phyloP scores from a whole-genome alignment of 2,329 filamentous ascomycete species.

The Cryphonectria japonica region DNA sequence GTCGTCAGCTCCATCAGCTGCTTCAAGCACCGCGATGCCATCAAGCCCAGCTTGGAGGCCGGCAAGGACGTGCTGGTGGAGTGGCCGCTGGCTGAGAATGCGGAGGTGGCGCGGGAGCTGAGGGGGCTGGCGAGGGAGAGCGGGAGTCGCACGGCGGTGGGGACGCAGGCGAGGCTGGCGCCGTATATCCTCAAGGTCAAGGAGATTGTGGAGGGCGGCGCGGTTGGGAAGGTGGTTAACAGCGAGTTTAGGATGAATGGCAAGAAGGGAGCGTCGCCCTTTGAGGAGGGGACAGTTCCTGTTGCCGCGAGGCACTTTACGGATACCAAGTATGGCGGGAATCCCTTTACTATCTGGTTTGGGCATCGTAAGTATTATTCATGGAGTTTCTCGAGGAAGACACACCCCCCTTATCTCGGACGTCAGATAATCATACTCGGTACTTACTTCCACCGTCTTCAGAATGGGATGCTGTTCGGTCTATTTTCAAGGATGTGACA shows the following conservation, averaged over 20 bases:
- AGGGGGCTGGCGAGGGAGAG: slow-evolving; percentile 37
- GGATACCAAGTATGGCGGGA: slow-evolving; percentile 51
- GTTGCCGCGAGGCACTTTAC: slow-evolving; percentile 52
- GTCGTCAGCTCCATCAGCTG: slow-evolving; percentile 60
- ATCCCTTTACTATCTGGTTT: slow-evolving; percentile 46
- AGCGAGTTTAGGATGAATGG: slow-evolving; percentile 48
- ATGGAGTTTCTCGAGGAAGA: not conserved
- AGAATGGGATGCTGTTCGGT: slow-evolving; percentile 48
- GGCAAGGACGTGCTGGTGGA: slow-evolving; percentile 60
- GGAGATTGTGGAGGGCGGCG: slow-evolving; percentile 47
- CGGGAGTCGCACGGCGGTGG: slow-evolving; percentile 46
- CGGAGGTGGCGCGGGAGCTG: slow-evolving; percentile 47
- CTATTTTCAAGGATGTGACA: slow-evolving; percentile 49
- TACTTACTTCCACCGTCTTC: not conserved
- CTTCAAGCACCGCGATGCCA: slow-evolving; percentile 52
- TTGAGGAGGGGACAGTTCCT: slow-evolving; percentile 39
- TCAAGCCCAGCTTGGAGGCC: slow-evolving; percentile 51
- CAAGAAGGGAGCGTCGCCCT: slow-evolving; percentile 34
- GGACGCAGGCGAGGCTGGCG: slow-evolving; percentile 53
- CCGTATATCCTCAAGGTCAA: slow-evolving; percentile 50
- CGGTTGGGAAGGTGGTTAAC: slow-evolving; percentile 58
- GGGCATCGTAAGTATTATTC: slow-evolving; percentile 43
- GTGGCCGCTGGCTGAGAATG: slow-evolving; percentile 59
- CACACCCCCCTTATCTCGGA: no score
- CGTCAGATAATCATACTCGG: no score